These are phyloP conservation scores for Populus hybrid DNA, from an alignment of 441 rosid species.

Conservation along the genomic window DNA sequence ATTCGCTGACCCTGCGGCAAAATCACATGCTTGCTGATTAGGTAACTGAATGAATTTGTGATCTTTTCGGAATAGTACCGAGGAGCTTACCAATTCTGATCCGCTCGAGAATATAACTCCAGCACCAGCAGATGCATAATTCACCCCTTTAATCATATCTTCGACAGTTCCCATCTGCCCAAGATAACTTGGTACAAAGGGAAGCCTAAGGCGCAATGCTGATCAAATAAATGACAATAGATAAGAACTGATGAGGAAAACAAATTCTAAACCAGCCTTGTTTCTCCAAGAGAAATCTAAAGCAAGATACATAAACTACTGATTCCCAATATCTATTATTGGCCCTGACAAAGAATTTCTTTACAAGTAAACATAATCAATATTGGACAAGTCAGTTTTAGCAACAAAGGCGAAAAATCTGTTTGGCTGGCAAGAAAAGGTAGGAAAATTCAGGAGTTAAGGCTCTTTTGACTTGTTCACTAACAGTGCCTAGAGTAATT, in stretches of 20 bases:
- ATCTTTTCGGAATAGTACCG: neutral
- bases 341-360: neutral
- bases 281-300: neutral
- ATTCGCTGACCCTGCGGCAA: constrained; percentile 65
- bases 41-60: neutral
- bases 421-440: neutral
- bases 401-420: neutral
- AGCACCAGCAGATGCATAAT: constrained; percentile 94
- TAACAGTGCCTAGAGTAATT: neutral
- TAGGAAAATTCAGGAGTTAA: neutral
- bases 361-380: neutral
- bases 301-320: neutral
- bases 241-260: neutral
- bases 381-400: neutral
- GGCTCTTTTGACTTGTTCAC: neutral
- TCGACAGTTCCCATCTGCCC: constrained; percentile 58
- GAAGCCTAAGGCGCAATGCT: constrained; percentile 80
- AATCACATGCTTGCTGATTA: neutral
- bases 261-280: too few species aligned
- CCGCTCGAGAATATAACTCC: constrained; percentile 91
- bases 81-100: constrained; percentile 63
- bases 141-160: constrained; percentile 78
- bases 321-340: neutral
- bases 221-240: constrained; percentile 16
- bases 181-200: constrained; percentile 86